A percentile compares a stretch with the other conserved stretches of the same genome.
Evolutionary conservation across 73 alveolate genomes (phyloP).

Genomic region (Paramecium pentaurelia): DNA sequence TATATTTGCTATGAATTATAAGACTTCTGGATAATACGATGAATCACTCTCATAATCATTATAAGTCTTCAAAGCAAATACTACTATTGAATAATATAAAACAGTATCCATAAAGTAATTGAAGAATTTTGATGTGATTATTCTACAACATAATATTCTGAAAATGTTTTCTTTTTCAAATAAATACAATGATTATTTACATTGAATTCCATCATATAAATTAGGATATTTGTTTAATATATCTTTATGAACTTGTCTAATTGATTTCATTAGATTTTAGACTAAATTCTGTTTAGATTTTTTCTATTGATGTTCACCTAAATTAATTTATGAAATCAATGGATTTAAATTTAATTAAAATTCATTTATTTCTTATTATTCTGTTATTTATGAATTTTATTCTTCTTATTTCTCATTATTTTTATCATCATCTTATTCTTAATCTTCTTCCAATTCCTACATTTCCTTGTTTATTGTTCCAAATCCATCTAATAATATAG

Average conservation of each 20-base stretch:
- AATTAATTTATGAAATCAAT: background rate
- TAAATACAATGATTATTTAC: background rate
- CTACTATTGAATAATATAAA: background rate
- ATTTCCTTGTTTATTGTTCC: background rate
- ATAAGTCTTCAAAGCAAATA: background rate
- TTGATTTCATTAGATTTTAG: background rate
- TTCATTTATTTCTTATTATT: background rate
- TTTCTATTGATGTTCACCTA: background rate
- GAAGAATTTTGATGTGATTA: background rate
- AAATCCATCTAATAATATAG: slow-evolving; percentile 13
- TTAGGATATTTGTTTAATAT: background rate
- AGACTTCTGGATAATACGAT: background rate
- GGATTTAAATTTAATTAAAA: background rate
- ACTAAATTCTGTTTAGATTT: background rate
- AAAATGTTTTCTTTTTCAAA: background rate
- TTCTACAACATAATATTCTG: background rate
- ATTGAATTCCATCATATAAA: slow-evolving; percentile 2
- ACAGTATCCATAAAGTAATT: background rate
- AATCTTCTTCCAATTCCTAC: background rate
- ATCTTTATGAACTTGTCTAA: background rate
- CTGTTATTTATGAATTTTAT: background rate
- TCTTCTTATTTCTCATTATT: background rate
- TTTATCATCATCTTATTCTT: background rate
- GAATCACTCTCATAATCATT: background rate
- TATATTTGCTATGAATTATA: background rate